These are phyloP conservation scores for Geotrichum macrosporum DNA, from an alignment of 1,139 yeast genomes.

Conservation along the genomic window DNA sequence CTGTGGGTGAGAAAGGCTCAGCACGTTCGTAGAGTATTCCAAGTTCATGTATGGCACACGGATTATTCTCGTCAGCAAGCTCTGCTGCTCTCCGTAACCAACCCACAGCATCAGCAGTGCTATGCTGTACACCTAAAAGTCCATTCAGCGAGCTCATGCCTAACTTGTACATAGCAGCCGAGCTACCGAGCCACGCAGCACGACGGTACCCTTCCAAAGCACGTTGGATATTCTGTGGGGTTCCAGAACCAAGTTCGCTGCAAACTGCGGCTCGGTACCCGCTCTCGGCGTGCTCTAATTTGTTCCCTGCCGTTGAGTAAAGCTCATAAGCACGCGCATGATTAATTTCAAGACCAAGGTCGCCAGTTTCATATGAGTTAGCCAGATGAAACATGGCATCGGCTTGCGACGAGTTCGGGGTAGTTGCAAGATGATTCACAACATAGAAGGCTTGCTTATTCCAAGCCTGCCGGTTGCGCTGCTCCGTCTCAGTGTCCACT, in stretches of 20 bases:
- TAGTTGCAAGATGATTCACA: slow-evolving; percentile 51
- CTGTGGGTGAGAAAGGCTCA: slow-evolving; percentile 45
- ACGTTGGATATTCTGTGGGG: slow-evolving; percentile 42
- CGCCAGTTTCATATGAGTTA: slow-evolving; percentile 55
- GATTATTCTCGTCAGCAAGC: slow-evolving; percentile 43
- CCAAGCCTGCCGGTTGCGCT: slow-evolving; percentile 55
- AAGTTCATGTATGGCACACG: slow-evolving; percentile 59
- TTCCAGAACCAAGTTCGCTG: slow-evolving; percentile 63
- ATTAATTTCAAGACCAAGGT: slow-evolving; percentile 51
- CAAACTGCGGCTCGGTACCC: slow-evolving; percentile 66
- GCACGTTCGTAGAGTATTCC: slow-evolving; percentile 71
- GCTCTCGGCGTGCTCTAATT: slow-evolving; percentile 52
- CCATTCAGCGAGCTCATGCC: slow-evolving; percentile 62
- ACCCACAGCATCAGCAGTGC: slow-evolving; percentile 47
- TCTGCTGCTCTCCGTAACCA: slow-evolving; percentile 58
- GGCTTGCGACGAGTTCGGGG: slow-evolving; percentile 38
- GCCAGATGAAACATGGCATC: slow-evolving; percentile 57
- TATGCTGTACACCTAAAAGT: slow-evolving; percentile 41
- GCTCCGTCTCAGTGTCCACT: too few relatives aligned
- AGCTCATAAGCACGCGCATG: slow-evolving; percentile 56
- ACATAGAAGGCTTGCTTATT: slow-evolving; percentile 55
- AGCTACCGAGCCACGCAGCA: slow-evolving; percentile 56
- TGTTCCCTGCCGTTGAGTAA: slow-evolving; percentile 56
- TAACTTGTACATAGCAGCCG: slow-evolving; percentile 62
- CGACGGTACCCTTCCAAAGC: slow-evolving; percentile 52